Percentiles rank a stretch among this genome's conserved stretches.
Evolutionary conservation across 1,139 yeast species (phyloP).

Genomic region (Lodderomyces parapsilosis): DNA sequence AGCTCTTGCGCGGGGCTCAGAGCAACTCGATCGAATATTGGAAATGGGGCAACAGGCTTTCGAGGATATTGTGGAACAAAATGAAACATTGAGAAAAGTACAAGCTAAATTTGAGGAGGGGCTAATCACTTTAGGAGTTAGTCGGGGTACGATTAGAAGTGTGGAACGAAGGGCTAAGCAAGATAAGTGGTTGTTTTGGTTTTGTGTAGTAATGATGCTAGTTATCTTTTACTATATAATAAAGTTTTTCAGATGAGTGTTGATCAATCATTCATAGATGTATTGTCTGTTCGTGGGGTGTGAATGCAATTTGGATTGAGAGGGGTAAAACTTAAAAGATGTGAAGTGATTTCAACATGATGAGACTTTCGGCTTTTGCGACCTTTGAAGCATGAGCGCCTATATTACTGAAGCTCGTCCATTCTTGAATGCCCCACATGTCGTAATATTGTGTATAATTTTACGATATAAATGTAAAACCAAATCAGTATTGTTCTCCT

Average conservation of each 20-base stretch:
- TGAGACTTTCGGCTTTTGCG: neutral
- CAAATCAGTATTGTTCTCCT: neutral
- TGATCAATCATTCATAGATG: neutral
- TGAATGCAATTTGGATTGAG: neutral
- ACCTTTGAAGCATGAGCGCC: neutral
- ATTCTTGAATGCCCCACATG: neutral
- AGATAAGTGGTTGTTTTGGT: slow-evolving; percentile 87
- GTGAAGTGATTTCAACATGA: neutral
- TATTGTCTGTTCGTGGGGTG: neutral
- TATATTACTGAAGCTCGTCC: neutral
- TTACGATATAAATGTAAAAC: neutral
- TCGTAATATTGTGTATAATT: neutral
- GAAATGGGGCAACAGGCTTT: slow-evolving; percentile 88
- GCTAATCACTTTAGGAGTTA: slow-evolving; percentile 80
- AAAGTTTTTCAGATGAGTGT: slow-evolving; percentile 51
- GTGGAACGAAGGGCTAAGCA: slow-evolving; percentile 85
- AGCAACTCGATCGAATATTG: slow-evolving; percentile 82
- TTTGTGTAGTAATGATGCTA: slow-evolving; percentile 63
- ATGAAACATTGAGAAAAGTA: slow-evolving; percentile 63
- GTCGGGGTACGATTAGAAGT: slow-evolving; percentile 77
- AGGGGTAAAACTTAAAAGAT: neutral
- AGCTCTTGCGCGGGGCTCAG: slow-evolving; percentile 67
- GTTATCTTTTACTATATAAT: slow-evolving; percentile 69
- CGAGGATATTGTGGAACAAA: slow-evolving; percentile 85
- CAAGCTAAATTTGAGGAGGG: slow-evolving; percentile 67